A percentile compares a stretch with the other conserved stretches of the same genome.
These are phyloP conservation scores for Entomortierella lignicola DNA, from an alignment of 192 early-diverging fungal species.

Conservation along the genomic window DNA sequence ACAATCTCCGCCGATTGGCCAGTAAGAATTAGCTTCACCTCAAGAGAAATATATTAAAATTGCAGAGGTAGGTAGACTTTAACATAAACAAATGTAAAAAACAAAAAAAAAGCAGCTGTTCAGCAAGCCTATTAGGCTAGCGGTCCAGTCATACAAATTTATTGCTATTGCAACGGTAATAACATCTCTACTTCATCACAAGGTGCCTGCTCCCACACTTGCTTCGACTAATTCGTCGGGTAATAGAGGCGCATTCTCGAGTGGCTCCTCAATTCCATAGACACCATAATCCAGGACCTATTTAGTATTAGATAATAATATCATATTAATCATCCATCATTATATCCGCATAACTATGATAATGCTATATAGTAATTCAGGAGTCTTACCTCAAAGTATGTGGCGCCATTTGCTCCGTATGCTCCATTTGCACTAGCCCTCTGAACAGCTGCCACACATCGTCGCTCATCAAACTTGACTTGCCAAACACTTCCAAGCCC, in stretches of 20 bases:
- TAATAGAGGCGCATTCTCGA: slow-evolving; percentile 39
- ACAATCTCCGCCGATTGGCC: slow-evolving; percentile 33
- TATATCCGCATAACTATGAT: neutral
- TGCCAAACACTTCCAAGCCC: slow-evolving; percentile 94
- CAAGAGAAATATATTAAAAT: too few species aligned
- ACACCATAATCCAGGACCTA: slow-evolving; percentile 78
- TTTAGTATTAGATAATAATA: neutral
- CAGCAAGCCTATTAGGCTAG: neutral
- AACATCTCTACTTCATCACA: neutral
- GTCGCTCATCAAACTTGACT: slow-evolving; percentile 89
- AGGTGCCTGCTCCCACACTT: neutral
- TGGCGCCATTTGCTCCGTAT: slow-evolving; percentile 55
- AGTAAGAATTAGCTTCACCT: slow-evolving; percentile 8
- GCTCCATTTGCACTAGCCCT: slow-evolving; percentile 43
- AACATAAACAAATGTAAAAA: neutral
- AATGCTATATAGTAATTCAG: neutral
- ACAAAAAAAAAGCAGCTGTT: neutral
- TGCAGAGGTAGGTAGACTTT: too few species aligned
- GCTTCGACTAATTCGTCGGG: slow-evolving; percentile 17
- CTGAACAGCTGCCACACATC: slow-evolving; percentile 83
- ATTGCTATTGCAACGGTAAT: too few species aligned
- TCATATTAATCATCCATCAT: too few species aligned
- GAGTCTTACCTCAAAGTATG: slow-evolving; percentile 80
- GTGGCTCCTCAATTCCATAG: slow-evolving; percentile 64
- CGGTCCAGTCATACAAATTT: too few species aligned